These are phyloP conservation scores for Talaromyces albobiverticillius DNA, from an alignment of 2,329 filamentous ascomycete species.

Conservation along the genomic window DNA sequence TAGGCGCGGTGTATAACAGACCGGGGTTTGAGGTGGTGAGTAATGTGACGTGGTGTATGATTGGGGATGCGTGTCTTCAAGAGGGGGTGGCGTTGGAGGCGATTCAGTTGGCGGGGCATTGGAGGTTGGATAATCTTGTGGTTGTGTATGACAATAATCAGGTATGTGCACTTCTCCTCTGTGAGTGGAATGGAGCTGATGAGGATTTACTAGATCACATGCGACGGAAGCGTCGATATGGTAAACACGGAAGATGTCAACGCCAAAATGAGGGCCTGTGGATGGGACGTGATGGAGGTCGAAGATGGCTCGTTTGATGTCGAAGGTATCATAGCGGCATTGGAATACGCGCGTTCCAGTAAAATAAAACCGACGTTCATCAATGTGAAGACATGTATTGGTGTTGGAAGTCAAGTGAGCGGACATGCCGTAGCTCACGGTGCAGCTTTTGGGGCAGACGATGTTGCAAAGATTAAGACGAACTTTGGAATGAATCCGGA, in stretches of 20 bases:
- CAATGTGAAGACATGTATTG: constrained; percentile 55
- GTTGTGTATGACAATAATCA: constrained; percentile 63
- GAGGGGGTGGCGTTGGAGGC: constrained; percentile 59
- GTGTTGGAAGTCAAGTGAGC: constrained; percentile 44
- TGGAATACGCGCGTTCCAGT: constrained; percentile 39
- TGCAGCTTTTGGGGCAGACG: constrained; percentile 54
- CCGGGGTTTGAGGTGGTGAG: constrained; percentile 47
- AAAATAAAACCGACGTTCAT: constrained; percentile 54
- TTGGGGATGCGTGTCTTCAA: constrained; percentile 58
- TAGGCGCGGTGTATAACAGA: constrained; percentile 52
- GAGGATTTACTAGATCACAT: constrained; percentile 42
- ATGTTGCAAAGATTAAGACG: constrained; percentile 56
- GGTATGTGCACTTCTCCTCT: neutral
- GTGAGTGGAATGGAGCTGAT: neutral
- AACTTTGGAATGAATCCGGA: constrained; percentile 50
- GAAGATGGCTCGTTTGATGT: constrained; percentile 54
- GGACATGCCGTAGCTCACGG: constrained; percentile 57
- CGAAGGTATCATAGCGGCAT: constrained; percentile 44
- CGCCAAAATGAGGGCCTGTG: constrained; percentile 55
- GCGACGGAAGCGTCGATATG: constrained; percentile 55
- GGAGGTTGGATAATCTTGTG: constrained; percentile 55
- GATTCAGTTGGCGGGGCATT: constrained; percentile 56
- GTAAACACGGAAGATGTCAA: constrained; percentile 58
- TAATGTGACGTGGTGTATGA: constrained; percentile 55
- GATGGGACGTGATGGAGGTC: constrained; percentile 56